Conservation (phyloP, 306 rosid species). For the Styphnolobium japonicum region DNA sequence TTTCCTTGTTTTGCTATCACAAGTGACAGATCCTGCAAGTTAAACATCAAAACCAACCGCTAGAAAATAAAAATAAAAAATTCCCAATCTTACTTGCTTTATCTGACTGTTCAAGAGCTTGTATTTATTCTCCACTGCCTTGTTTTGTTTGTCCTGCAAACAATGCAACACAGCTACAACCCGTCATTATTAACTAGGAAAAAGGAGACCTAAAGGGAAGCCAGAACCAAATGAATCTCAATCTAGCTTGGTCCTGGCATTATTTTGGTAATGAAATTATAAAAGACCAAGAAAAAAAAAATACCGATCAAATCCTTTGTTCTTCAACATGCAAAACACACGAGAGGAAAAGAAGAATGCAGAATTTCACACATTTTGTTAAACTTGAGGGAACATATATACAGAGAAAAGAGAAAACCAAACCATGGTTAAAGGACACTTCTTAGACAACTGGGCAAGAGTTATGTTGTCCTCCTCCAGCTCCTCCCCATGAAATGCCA, state of each 20-base stretch:
- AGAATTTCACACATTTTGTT: not conserved
- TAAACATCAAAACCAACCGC: not conserved
- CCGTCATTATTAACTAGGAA: not conserved
- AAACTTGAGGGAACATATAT: not conserved
- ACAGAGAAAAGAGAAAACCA: slow-evolving; percentile 34
- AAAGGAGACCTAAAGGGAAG: not conserved
- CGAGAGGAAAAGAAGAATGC: not conserved
- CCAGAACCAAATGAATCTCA: not conserved
- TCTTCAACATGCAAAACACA: not conserved
- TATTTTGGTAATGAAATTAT: not conserved
- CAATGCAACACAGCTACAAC: slow-evolving; percentile 28
- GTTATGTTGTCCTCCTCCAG: slow-evolving; percentile 7
- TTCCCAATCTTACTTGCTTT: slow-evolving; percentile 47
- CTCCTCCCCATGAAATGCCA: slow-evolving; percentile 19
- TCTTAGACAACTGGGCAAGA: slow-evolving; percentile 27
- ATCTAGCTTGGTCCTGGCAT: not conserved
- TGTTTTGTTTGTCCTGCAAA: slow-evolving; percentile 48
- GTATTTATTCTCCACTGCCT: slow-evolving; percentile 38
- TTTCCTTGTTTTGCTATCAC: not conserved
- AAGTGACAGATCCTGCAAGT: not conserved
- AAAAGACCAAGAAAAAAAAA: not conserved
- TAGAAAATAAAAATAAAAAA: not conserved
- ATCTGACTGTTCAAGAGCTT: slow-evolving; percentile 34
- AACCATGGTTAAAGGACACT: slow-evolving; percentile 36
- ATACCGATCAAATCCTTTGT: not conserved